Base-by-base conservation (phyloP, 2,329 filamentous ascomycete genomes). In the Colletotrichum tamarilloi region DNA sequence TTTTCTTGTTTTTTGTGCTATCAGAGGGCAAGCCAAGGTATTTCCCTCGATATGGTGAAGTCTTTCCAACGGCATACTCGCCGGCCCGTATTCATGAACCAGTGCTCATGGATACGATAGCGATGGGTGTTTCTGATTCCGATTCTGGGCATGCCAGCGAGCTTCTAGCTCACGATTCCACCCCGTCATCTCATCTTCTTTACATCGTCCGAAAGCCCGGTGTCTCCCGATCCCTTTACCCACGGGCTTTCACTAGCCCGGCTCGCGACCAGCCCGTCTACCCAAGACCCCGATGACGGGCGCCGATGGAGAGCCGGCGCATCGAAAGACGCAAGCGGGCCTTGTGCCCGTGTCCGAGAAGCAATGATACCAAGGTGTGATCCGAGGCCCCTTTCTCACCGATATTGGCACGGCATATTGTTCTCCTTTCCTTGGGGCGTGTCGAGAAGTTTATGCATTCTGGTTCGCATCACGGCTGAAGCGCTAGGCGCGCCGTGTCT, bases 401-500 rank as follows among this genome's bases (percentile, higher is more conserved):
- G 42, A 46, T 46, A 46, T 16, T 46, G 42, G 26, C 16, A 28
- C 22, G 38, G 58, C 35, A 68, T 68, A 53, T 63, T 30, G 16
- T 16, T 46, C 38, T 58, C 49, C 12, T 53, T 38, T 14, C 35
- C 49, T 11, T 4, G 38, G 52, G 69, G 69, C n/a, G 69, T 72
- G 69, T 14, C 69, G n/a, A n/a, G 62, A 72, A n/a, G 9, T 49
- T 9, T 26, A 52, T 52, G 32, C 57, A 42, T 42, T 67, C 46
- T 67, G 30, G 19, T 24, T 30, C 12, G n/a, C 35, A 57, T 22
- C 19, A 11, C 52, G 14, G 30, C 59, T 16, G 30, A 38, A 19
- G 59, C 52, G 64, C 68, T 68, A 58, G 57, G 16, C 59, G 63
- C 68, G 57, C 57, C 24, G 46, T 49, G 22, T n/a, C 58, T 35